These are phyloP conservation scores for Yamadazyma membranifaciens DNA, from an alignment of 1,139 yeast genomes.

Conservation along the genomic window DNA sequence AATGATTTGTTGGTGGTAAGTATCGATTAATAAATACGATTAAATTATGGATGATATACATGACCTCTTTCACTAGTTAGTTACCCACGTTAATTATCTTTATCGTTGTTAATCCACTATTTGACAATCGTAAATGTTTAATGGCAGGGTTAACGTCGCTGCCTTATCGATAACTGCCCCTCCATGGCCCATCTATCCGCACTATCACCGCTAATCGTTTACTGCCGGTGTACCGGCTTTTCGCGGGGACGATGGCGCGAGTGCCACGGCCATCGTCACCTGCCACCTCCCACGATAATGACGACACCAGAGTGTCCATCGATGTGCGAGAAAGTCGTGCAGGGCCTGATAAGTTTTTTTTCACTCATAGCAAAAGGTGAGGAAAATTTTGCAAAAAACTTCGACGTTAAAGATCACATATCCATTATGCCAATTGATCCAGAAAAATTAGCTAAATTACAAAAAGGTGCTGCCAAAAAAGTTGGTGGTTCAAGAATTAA, in stretches of 20 bases:
- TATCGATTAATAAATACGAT: slow-evolving; percentile 18
- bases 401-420: slow-evolving; percentile 6
- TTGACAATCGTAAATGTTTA: no score
- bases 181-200: no score
- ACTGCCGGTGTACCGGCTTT: no score
- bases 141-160: no score
- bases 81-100: no score
- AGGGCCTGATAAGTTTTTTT: slow-evolving; percentile 4
- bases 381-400: slow-evolving; percentile 3
- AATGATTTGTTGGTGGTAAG: slow-evolving; percentile 28
- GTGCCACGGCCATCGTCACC: no score
- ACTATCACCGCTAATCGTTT: no score
- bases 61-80: slow-evolving; percentile 2
- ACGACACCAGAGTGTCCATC: no score
- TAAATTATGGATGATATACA: slow-evolving; percentile 12
- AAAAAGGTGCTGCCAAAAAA: slow-evolving; percentile 68
- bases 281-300: no score
- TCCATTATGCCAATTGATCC: slow-evolving; percentile 74
- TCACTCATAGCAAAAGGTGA: neutral
- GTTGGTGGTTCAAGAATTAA: slow-evolving; percentile 90
- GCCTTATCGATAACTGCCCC: no score
- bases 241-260: no score
- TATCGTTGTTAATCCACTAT: no score
- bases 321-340: slow-evolving; percentile 4
- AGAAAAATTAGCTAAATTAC: slow-evolving; percentile 83